phyloP scores from a whole-genome alignment of 169 alveolate genomes.

The Toxoplasma gondii region DNA sequence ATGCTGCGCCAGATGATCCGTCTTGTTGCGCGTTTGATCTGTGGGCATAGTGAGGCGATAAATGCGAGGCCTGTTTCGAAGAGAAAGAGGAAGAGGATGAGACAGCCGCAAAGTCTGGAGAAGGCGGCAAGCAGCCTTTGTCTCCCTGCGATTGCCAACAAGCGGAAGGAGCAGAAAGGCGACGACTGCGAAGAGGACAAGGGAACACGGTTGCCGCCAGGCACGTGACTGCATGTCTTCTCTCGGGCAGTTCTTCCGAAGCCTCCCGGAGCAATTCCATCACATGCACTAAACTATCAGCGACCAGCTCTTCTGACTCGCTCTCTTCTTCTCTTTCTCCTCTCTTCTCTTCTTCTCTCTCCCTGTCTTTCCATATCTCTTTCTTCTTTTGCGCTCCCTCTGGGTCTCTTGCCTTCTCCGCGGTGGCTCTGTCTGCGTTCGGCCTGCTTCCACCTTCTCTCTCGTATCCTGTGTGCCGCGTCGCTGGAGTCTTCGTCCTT shows the following conservation, averaged over 20 bases:
- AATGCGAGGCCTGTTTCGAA: neutral
- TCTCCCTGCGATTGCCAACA: neutral
- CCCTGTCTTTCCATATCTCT: neutral
- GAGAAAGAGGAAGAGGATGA: neutral
- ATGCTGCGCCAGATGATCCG: neutral
- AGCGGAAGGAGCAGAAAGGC: constrained; percentile 15
- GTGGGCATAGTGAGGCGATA: neutral
- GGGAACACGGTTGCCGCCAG: neutral
- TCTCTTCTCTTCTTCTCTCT: neutral
- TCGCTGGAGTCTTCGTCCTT: too few species aligned
- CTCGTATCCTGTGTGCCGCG: too few species aligned
- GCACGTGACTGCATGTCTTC: constrained; percentile 1
- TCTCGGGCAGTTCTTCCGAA: neutral
- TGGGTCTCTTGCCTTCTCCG: too few species aligned
- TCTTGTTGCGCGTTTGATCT: neutral
- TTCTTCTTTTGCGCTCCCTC: too few species aligned
- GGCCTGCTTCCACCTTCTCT: too few species aligned
- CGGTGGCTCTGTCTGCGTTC: too few species aligned
- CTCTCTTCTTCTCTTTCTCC: neutral
- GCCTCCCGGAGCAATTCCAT: neutral
- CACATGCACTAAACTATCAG: neutral
- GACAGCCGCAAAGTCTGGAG: neutral
- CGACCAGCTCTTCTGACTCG: neutral
- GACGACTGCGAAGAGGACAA: neutral
- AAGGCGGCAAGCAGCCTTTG: neutral